Base-by-base conservation (phyloP, 805 yeast species). In the Candida dendrica region DNA sequence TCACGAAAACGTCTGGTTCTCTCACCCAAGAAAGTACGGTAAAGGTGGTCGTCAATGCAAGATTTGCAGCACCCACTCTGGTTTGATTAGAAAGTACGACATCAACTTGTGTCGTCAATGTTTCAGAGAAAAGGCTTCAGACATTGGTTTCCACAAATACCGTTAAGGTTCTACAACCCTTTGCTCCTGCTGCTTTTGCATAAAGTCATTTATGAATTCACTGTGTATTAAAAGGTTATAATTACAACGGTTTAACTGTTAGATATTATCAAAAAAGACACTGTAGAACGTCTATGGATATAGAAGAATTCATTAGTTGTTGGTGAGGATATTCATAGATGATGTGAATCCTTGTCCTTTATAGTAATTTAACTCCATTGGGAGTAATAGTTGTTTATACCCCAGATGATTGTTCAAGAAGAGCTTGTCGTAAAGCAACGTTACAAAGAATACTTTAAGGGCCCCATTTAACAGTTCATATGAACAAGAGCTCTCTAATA, bases 21-120 rank as follows among this genome's bases (percentile, higher is more conserved):
- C 98, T 73, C 98, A 93, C 95, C 98, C 99, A 83, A 88, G 98
- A 87, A 90, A 85, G 77, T 91, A 80, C 89, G 98, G 98, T 77
- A 93, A 93, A 87, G 99, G 99, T 79, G 86, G 98, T 67, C 95
- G 99, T 81, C 93, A 87, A 79, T 93, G 98, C 82, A 93, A 98
- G 75, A 90, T 91, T 81, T 88, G 96, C 72, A 80, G 95, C 65
- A 87, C 98, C 75, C 97, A 91, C 90, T 74, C 87, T 64, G 98
- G 98, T 82, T 86, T 93, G 74, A 87, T 93, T 83, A 91, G 99
- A 88, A 93, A 93, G 81, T 93, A 93, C 93, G 98, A 95, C 69
- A 79, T 93, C 69, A 84, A 89, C 90, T 81, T 93, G 82, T 91
- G 97, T 79, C 95, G 99, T 86, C 99, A 93, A 81, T 91, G 96